Conservation (phyloP, 805 yeast species). For the Wickerhamiella brachini region DNA sequence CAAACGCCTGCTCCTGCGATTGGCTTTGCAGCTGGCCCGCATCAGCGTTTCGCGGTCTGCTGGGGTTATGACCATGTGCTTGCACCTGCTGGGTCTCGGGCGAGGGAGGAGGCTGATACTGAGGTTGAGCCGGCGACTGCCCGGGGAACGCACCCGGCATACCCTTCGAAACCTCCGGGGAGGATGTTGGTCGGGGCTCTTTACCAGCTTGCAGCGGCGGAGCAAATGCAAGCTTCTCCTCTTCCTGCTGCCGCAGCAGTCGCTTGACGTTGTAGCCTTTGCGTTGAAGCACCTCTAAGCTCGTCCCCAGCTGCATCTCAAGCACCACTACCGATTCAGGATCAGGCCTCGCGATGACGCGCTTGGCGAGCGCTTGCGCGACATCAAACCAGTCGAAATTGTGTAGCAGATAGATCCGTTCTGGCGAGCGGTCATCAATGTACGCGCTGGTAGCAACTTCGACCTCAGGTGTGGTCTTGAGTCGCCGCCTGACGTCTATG, state of each 20-base stretch:
- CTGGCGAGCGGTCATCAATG: constrained; percentile 7
- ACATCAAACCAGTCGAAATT: constrained; percentile 27
- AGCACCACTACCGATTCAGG: constrained; percentile 27
- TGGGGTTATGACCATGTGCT: too few species aligned
- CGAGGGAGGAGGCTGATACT: neutral
- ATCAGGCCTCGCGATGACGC: constrained; percentile 20
- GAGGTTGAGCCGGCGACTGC: neutral
- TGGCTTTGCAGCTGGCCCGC: neutral
- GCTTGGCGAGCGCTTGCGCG: constrained; percentile 21
- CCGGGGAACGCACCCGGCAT: neutral
- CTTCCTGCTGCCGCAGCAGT: constrained; percentile 17
- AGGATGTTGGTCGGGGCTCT: too few species aligned
- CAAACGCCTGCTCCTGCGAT: neutral
- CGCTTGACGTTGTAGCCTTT: constrained; percentile 29
- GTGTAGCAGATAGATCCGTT: constrained; percentile 15
- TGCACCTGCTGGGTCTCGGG: neutral
- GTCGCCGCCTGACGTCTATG: constrained; percentile 18
- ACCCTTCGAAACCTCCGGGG: too few species aligned
- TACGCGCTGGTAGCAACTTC: constrained; percentile 13
- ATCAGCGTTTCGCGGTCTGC: too few species aligned
- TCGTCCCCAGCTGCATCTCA: constrained; percentile 24
- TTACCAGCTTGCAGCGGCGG: neutral
- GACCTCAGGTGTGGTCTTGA: constrained; percentile 16
- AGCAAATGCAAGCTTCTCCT: constrained; percentile 2
- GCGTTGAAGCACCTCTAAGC: constrained; percentile 20